Percentiles rank a stretch among this genome's conserved stretches.
These are phyloP conservation scores for Colletotrichum viniferum DNA, from an alignment of 2,329 filamentous ascomycete genomes.

Conservation along the genomic window DNA sequence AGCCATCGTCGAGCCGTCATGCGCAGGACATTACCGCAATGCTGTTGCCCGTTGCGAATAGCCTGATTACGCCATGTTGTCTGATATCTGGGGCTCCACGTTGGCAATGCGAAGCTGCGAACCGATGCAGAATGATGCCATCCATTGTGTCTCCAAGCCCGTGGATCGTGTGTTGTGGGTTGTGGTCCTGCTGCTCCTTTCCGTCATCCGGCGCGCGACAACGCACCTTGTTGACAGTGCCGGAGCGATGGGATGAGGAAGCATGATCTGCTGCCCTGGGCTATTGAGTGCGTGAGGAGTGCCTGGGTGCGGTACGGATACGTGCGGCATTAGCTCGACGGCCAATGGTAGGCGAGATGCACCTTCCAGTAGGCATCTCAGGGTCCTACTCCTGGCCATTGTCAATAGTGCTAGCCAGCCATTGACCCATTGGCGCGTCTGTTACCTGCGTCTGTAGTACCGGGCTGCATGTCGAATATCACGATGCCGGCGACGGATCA, in stretches of 20 bases:
- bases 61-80: neutral
- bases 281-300: neutral
- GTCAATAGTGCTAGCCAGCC: neutral
- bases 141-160: neutral
- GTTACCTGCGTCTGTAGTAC: neutral
- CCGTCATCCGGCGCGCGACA: neutral
- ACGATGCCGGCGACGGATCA: neutral
- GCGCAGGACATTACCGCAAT: slow-evolving; percentile 17
- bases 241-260: neutral
- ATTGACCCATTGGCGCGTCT: neutral
- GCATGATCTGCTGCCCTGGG: neutral
- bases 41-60: slow-evolving; percentile 12
- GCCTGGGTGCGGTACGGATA: neutral
- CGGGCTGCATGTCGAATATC: neutral
- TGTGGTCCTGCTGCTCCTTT: neutral
- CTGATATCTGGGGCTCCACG: neutral
- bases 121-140: slow-evolving; percentile 9
- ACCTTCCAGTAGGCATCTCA: neutral
- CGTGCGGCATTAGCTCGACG: slow-evolving; percentile 5
- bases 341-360: neutral
- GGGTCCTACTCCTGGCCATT: neutral
- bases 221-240: neutral
- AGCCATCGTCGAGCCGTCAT: neutral
- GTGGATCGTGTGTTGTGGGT: neutral
- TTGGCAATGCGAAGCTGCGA: slow-evolving; percentile 11